phyloP scores from a whole-genome alignment of 75 land plant genomes.

The Chamaecyparis obtusa region DNA sequence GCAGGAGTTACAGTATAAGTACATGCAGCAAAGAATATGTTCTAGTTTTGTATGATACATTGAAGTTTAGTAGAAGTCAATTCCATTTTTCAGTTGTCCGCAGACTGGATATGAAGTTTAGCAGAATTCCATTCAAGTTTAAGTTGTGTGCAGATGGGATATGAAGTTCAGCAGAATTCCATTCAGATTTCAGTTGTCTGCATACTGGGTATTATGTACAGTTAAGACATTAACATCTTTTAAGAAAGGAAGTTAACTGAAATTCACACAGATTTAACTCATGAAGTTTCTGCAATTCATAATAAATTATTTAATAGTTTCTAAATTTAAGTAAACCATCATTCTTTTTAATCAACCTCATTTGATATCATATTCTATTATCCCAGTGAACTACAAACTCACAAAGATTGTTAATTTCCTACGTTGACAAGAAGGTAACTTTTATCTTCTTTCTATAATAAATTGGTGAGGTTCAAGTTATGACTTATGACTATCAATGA shows the following conservation, averaged over 20 bases:
- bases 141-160: no score
- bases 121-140: background rate
- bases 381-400: background rate
- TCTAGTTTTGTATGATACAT: background rate
- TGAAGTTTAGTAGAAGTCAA: background rate
- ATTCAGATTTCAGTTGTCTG: background rate
- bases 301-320: no score
- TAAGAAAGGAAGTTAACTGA: background rate
- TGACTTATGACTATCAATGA: background rate
- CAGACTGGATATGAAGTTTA: background rate
- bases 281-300: no score
- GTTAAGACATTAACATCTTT: background rate
- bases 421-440: background rate
- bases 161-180: background rate
- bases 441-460: background rate
- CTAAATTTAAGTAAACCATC: no score
- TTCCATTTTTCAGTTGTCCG: background rate
- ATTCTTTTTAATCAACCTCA: no score
- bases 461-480: background rate
- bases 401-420: background rate
- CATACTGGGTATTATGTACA: background rate
- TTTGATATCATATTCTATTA: no score
- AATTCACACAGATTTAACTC: background rate
- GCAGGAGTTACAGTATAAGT: conserved; percentile 4
- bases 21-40: background rate